A percentile compares a stretch with the other conserved stretches of the same genome.
phyloP scores from a whole-genome alignment of 2,329 filamentous ascomycete genomes.

The Cladophialophora yegresii region DNA sequence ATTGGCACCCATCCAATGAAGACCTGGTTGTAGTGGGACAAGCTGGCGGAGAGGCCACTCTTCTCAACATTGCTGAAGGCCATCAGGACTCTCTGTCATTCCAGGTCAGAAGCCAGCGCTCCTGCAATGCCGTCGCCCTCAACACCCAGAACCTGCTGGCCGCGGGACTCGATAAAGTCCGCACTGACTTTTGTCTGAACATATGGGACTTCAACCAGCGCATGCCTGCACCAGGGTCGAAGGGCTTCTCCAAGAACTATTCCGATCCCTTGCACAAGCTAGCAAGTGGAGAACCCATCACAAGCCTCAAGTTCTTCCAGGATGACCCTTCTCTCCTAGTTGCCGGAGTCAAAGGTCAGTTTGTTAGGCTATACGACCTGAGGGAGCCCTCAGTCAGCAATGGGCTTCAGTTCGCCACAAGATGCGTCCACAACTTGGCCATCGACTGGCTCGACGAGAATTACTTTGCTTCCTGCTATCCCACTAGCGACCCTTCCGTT shows the following conservation, averaged over 20 bases:
- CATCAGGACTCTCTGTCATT: conserved; percentile 53
- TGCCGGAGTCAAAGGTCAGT: conserved; percentile 62
- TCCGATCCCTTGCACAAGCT: conserved; percentile 59
- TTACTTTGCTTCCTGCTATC: conserved; percentile 62
- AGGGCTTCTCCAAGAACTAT: conserved; percentile 31
- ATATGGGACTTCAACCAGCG: conserved; percentile 63
- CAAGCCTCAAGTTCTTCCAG: conserved; percentile 65
- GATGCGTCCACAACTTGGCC: conserved; percentile 64
- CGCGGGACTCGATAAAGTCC: conserved; percentile 62
- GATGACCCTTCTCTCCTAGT: conserved; percentile 63
- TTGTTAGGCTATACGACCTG: conserved; percentile 63
- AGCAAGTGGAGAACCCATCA: conserved; percentile 63
- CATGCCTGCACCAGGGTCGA: conserved; percentile 42
- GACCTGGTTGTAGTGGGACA: conserved; percentile 62
- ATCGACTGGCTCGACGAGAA: conserved; percentile 67
- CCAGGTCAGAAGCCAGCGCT: conserved; percentile 62
- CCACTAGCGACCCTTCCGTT: conserved; percentile 59
- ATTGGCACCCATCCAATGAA: conserved; percentile 64
- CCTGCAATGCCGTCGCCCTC: conserved; percentile 66
- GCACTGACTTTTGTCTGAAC: conserved; percentile 66
- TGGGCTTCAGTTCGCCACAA: conserved; percentile 55
- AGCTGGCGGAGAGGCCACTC: conserved; percentile 62
- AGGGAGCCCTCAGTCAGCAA: conserved; percentile 47
- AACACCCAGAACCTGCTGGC: conserved; percentile 60
- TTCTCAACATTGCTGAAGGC: conserved; percentile 58